These are phyloP conservation scores for Neonectria magnoliae DNA, from an alignment of 2,329 filamentous ascomycete species.

Conservation along the genomic window DNA sequence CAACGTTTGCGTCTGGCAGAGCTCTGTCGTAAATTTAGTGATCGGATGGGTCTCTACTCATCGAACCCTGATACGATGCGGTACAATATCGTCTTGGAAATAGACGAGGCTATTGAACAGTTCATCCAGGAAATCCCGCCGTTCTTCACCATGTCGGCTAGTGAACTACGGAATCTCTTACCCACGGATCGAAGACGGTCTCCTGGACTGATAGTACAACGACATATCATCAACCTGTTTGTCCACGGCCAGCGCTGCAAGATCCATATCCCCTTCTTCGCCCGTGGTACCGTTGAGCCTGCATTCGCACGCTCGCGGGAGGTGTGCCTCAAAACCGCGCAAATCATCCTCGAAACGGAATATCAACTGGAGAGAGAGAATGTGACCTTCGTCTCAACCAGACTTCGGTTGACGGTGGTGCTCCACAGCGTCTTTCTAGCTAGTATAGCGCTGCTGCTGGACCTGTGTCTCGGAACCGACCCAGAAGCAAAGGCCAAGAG, in stretches of 20 bases:
- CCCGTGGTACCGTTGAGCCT: conserved; percentile 47
- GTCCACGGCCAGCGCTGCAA: conserved; percentile 49
- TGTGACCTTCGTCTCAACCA: conserved; percentile 41
- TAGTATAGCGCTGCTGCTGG: conserved; percentile 47
- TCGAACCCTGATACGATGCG: conserved; percentile 44
- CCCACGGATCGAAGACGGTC: conserved; percentile 35
- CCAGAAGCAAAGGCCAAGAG: conserved; percentile 36
- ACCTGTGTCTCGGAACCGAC: conserved; percentile 44
- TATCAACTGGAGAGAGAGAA: conserved; percentile 41
- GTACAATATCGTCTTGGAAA: conserved; percentile 45
- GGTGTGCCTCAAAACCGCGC: conserved; percentile 46
- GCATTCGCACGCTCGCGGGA: conserved; percentile 46
- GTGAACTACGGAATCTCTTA: conserved; percentile 33
- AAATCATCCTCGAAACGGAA: conserved; percentile 45
- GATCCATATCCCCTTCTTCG: conserved; percentile 49
- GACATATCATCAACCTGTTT: conserved; percentile 47
- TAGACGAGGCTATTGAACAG: conserved; percentile 45
- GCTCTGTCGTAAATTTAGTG: conserved; percentile 48
- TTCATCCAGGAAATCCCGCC: conserved; percentile 44
- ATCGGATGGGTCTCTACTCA: conserved; percentile 42
- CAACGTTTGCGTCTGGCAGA: conserved; percentile 52
- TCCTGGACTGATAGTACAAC: conserved; percentile 43
- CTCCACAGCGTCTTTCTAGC: conserved; percentile 49
- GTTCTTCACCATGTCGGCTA: conserved; percentile 42
- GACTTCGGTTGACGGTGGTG: conserved; percentile 44